A percentile compares a stretch with the other conserved stretches of the same genome.
phyloP scores from a whole-genome alignment of 257 asterid species.

The Scutellaria minor region DNA sequence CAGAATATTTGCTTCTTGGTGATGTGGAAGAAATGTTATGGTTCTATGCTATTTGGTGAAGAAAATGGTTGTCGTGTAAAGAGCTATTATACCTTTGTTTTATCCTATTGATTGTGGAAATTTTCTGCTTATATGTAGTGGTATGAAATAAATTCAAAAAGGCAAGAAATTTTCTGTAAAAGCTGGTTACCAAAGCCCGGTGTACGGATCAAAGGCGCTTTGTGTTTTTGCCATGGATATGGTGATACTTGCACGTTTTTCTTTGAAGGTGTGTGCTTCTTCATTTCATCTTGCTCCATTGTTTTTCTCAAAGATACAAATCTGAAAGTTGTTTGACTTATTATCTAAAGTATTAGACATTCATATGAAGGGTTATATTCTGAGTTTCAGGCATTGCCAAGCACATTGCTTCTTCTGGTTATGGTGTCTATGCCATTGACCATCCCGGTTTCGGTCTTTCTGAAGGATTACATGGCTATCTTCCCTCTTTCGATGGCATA shows the following conservation, averaged over 20 bases:
- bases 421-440: conserved; percentile 92
- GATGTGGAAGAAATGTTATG: not conserved
- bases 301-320: not conserved
- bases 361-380: not conserved
- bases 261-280: conserved; percentile 80
- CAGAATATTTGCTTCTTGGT: not conserved
- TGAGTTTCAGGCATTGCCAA: conserved; percentile 80
- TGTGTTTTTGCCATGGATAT: conserved; percentile 95
- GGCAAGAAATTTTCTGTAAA: conserved; percentile 90
- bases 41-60: not conserved
- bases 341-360: not conserved
- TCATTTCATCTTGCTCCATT: not conserved
- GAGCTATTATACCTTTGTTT: not conserved
- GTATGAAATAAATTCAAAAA: conserved; percentile 79
- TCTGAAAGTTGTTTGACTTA: not conserved
- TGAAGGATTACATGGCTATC: conserved; percentile 92
- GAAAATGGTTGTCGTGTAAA: not conserved
- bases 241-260: conserved; percentile 99
- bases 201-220: conserved; percentile 79
- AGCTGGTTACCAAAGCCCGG: conserved; percentile 98
- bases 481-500: conserved; percentile 74
- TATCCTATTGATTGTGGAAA: conserved; percentile 17
- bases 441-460: conserved; percentile 99
- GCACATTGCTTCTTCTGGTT: conserved; percentile 88
- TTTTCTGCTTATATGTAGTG: conserved; percentile 53